Conservation (phyloP, 495 filamentous ascomycete genomes). For the Penicillium cinerascens region DNA sequence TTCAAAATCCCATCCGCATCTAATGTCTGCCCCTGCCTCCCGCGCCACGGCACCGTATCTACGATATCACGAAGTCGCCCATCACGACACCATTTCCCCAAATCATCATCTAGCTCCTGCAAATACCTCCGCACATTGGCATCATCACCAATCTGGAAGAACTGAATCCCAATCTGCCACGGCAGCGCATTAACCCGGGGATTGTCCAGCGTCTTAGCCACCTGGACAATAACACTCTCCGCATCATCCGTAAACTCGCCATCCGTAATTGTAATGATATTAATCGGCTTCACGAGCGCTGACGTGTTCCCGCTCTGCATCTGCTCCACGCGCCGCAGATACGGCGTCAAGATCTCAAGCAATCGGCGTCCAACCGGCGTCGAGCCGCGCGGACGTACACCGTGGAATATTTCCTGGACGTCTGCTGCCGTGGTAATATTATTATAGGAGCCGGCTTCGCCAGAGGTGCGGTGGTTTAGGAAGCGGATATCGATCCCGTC, state of each 20-base stretch:
- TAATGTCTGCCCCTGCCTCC: constrained; percentile 37
- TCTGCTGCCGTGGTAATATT: constrained; percentile 51
- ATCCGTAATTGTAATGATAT: constrained; percentile 93
- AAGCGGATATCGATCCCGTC: constrained; percentile 97
- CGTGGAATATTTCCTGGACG: constrained; percentile 64
- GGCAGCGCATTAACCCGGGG: constrained; percentile 60
- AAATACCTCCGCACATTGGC: constrained; percentile 58
- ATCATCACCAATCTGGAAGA: constrained; percentile 92
- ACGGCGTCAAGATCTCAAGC: constrained; percentile 68
- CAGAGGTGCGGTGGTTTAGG: constrained; percentile 60
- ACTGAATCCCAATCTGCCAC: constrained; percentile 92
- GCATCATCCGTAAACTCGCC: constrained; percentile 81
- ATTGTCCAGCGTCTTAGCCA: constrained; percentile 67
- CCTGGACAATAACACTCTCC: constrained; percentile 63
- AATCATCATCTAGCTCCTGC: constrained; percentile 72
- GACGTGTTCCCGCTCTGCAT: constrained; percentile 41
- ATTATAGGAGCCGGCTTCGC: constrained; percentile 34
- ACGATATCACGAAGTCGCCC: constrained; percentile 79
- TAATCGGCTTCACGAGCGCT: constrained; percentile 68
- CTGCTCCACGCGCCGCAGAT: constrained; percentile 47
- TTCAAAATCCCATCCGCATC: constrained; percentile 76
- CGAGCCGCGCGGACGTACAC: constrained; percentile 57
- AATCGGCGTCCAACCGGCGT: constrained; percentile 78
- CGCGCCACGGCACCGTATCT: constrained; percentile 79
- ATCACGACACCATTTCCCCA: constrained; percentile 48